A percentile compares a stretch with the other conserved stretches of the same genome.
phyloP scores from a whole-genome alignment of 768 basidiomycete genomes.

The Termitomyces sp. region DNA sequence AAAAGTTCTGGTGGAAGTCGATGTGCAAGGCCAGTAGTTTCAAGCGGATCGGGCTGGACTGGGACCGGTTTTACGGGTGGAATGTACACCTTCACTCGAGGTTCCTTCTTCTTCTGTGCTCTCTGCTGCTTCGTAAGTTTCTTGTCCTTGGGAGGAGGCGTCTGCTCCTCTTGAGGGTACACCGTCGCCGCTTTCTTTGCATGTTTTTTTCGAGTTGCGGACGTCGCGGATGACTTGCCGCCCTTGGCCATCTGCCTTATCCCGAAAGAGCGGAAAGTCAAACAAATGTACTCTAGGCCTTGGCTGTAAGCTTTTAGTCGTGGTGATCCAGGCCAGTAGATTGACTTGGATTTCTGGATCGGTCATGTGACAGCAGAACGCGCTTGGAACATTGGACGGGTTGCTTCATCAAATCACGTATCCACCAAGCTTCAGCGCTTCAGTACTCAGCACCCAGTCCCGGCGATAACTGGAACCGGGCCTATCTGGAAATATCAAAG shows the following conservation, averaged over 20 bases:
- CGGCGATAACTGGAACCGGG: too few species aligned
- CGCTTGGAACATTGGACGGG: too few species aligned
- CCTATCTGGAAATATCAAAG: too few species aligned
- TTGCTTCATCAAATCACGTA: too few species aligned
- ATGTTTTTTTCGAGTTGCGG: slow-evolving; percentile 91
- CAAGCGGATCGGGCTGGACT: slow-evolving; percentile 77
- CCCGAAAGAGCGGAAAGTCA: not conserved
- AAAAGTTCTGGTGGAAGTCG: slow-evolving; percentile 75
- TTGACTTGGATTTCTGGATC: not conserved
- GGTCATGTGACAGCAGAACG: not conserved
- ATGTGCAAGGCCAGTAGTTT: slow-evolving; percentile 73
- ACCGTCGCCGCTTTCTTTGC: slow-evolving; percentile 48
- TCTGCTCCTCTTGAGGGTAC: slow-evolving; percentile 25
- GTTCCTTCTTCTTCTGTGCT: slow-evolving; percentile 60
- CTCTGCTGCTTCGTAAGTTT: slow-evolving; percentile 47
- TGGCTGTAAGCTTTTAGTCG: too few species aligned
- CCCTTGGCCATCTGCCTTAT: slow-evolving; percentile 30
- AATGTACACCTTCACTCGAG: slow-evolving; percentile 80
- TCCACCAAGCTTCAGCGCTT: too few species aligned
- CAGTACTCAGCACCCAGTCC: too few species aligned
- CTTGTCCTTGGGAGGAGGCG: slow-evolving; percentile 34
- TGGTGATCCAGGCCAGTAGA: not conserved
- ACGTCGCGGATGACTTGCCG: slow-evolving; percentile 73
- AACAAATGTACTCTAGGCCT: not conserved
- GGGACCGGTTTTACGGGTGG: slow-evolving; percentile 78